These are phyloP conservation scores for Adenanthera pavonina DNA, from an alignment of 306 rosid species.

Conservation along the genomic window DNA sequence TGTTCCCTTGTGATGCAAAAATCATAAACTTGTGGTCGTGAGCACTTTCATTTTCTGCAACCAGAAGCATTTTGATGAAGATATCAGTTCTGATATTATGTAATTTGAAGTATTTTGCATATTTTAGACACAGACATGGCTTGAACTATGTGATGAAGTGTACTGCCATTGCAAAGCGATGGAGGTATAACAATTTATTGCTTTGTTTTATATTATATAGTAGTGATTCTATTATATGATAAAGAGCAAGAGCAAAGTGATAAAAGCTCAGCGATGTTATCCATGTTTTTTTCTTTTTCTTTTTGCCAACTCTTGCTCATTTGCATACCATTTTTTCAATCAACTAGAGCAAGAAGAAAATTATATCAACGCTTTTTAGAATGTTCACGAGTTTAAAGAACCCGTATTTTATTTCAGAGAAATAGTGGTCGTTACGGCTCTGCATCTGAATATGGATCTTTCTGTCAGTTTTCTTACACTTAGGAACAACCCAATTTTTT, in stretches of 20 bases:
- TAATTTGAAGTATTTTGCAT: background rate
- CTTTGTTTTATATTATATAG: slow-evolving; percentile 8
- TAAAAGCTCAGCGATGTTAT: background rate
- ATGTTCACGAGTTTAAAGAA: background rate
- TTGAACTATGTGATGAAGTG: too few species aligned
- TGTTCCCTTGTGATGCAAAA: slow-evolving; percentile 27
- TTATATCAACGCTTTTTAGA: background rate
- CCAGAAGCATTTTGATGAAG: slow-evolving; percentile 7
- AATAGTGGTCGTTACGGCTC: background rate
- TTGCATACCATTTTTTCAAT: slow-evolving; percentile 1
- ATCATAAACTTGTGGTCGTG: background rate
- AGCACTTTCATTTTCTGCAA: background rate
- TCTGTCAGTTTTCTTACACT: slow-evolving; percentile 21
- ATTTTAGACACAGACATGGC: too few species aligned
- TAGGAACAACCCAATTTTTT: background rate
- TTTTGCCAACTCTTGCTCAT: background rate
- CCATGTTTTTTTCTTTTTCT: slow-evolving; percentile 18
- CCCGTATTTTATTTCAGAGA: slow-evolving; percentile 4
- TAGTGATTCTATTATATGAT: background rate
- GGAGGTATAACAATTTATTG: slow-evolving; percentile 4
- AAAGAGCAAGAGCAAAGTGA: background rate
- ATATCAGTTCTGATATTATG: background rate
- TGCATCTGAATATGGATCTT: background rate
- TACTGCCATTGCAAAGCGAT: background rate
- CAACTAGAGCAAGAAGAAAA: background rate